Conservation (phyloP, 139 green algal species). For the Tetraselmis chui region DNA sequence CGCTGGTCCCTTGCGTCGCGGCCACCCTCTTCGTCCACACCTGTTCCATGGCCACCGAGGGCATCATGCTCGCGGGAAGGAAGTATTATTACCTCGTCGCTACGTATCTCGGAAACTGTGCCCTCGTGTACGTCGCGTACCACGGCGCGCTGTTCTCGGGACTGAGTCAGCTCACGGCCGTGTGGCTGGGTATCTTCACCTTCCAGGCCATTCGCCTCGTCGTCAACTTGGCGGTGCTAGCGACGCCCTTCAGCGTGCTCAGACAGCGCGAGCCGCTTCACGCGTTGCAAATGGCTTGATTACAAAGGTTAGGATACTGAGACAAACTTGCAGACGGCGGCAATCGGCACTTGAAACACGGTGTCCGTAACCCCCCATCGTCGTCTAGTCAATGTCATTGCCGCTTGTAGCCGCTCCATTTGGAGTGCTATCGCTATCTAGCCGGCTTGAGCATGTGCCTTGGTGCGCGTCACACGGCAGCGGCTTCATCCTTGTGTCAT, state of each 20-base stretch:
- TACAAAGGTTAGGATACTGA: too few relatives aligned
- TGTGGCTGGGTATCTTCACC: constrained; percentile 18
- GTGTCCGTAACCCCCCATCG: too few relatives aligned
- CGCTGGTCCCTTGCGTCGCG: constrained; percentile 6
- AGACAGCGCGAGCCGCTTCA: not conserved
- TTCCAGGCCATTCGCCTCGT: constrained; percentile 23
- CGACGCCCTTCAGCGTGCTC: not conserved
- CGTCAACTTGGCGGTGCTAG: constrained; percentile 9
- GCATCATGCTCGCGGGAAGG: constrained; percentile 28
- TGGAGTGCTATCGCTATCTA: too few relatives aligned
- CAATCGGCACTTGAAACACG: too few relatives aligned
- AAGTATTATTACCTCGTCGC: constrained; percentile 20
- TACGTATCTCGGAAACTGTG: constrained; percentile 21
- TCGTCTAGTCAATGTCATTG: too few relatives aligned
- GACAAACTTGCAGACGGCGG: too few relatives aligned
- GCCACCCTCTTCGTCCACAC: constrained; percentile 24
- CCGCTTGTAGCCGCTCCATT: too few relatives aligned
- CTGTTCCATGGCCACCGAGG: constrained; percentile 31
- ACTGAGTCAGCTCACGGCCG: not conserved
- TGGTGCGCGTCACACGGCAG: too few relatives aligned
- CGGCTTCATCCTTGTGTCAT: too few relatives aligned
- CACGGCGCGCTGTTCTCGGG: not conserved
- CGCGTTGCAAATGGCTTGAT: not conserved
- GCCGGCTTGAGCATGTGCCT: too few relatives aligned
- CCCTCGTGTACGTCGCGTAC: constrained; percentile 2